Conservation (phyloP, 225 moss, liverwort and hornwort species). For the Straminergon stramineum region DNA sequence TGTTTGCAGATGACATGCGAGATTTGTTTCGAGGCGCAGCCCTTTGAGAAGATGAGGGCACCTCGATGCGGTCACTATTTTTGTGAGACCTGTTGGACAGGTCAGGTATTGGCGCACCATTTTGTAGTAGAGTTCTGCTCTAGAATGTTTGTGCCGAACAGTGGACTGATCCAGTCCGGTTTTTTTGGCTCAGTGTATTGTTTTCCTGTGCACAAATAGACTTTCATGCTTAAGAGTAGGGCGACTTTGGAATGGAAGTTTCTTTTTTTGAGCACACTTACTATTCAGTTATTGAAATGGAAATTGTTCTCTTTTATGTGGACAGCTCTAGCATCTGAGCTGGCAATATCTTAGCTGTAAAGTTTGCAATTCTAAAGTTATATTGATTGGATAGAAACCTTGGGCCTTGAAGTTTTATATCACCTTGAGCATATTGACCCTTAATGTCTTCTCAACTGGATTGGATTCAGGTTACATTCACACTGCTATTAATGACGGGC, state of each 20-base stretch:
- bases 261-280: neutral
- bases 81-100: constrained; percentile 97
- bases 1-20: constrained; percentile 55
- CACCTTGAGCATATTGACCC: neutral
- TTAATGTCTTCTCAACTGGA: neutral
- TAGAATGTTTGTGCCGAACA: neutral
- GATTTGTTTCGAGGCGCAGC: constrained; percentile 81
- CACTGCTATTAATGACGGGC: constrained; percentile 95
- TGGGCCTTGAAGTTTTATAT: neutral
- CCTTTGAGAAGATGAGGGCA: constrained; percentile 77
- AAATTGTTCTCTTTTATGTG: neutral
- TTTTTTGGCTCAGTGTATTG: neutral
- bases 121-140: constrained; percentile 3
- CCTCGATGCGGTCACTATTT: constrained; percentile 87
- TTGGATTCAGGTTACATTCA: constrained; percentile 69
- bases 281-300: neutral
- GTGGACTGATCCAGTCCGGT: neutral
- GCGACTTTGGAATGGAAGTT: neutral
- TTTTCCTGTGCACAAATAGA: neutral
- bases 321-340: neutral
- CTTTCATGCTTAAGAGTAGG: neutral
- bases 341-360: neutral
- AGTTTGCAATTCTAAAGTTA: neutral
- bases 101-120: constrained; percentile 48
- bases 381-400: neutral